Conservation (phyloP, 371 early-diverging fungal genomes). For the Rhizopus sp. region DNA sequence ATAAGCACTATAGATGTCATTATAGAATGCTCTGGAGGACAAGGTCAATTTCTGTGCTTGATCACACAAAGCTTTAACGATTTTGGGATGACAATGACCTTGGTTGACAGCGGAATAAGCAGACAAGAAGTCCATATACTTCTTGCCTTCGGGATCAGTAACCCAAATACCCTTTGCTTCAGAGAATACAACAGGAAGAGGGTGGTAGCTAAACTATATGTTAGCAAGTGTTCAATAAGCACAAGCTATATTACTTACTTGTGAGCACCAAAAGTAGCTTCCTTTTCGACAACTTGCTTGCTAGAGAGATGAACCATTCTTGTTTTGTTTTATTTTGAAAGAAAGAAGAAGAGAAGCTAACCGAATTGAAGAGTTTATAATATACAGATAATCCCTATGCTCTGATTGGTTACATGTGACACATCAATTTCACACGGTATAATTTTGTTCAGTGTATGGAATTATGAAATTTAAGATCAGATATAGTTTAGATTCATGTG, state of each 20-base stretch:
- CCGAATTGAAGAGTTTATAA: neutral
- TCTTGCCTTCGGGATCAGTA: constrained; percentile 95
- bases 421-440: constrained; percentile 3
- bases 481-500: too few species aligned
- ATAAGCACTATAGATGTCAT: constrained; percentile 87
- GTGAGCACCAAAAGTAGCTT: constrained; percentile 83
- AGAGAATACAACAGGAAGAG: constrained; percentile 92
- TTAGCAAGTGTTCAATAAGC: neutral
- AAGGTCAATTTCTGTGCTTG: constrained; percentile 87
- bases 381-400: neutral
- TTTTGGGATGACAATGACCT: constrained; percentile 97
- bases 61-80: constrained; percentile 86
- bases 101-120: constrained; percentile 98
- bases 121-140: constrained; percentile 95
- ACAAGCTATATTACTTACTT: constrained; percentile 56
- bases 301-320: constrained; percentile 35
- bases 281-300: constrained; percentile 66
- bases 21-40: constrained; percentile 96
- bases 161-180: constrained; percentile 90
- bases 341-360: constrained; percentile 10
- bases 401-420: neutral
- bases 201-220: constrained; percentile 81
- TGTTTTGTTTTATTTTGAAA: neutral
- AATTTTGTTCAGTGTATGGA: neutral
- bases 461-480: neutral